Conservation (phyloP, 495 filamentous ascomycete species). For the Schizothecium vesticola region DNA sequence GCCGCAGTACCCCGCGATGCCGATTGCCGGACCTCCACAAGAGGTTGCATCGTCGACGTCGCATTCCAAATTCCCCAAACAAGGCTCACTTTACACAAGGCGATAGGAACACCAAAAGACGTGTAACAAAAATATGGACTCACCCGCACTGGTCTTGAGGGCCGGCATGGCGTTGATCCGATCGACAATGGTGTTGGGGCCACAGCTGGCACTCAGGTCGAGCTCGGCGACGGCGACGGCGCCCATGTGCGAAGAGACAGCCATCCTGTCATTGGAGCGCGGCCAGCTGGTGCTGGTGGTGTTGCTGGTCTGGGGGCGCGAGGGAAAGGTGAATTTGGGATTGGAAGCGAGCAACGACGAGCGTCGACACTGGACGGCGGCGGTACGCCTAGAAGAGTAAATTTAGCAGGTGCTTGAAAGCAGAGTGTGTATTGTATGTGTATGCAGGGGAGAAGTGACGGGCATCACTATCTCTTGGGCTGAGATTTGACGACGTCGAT, state of each 20-base stretch:
- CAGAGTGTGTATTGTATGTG: background rate
- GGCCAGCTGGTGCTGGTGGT: constrained; percentile 1
- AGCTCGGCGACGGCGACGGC: constrained; percentile 41
- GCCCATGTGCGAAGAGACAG: constrained; percentile 27
- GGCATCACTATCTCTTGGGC: constrained; percentile 15
- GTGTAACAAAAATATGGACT: constrained; percentile 23
- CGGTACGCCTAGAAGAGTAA: constrained; percentile 10
- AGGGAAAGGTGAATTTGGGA: background rate
- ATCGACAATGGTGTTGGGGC: constrained; percentile 37
- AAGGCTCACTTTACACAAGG: background rate
- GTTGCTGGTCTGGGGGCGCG: background rate
- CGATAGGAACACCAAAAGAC: constrained; percentile 3
- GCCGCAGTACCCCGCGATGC: background rate
- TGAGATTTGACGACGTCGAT: constrained; percentile 19
- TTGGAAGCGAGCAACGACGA: constrained; percentile 8
- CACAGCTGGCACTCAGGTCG: constrained; percentile 39
- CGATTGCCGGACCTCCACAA: background rate
- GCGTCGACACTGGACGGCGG: constrained; percentile 17
- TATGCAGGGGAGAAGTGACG: background rate
- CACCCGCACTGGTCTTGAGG: constrained; percentile 46
- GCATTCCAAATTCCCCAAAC: background rate
- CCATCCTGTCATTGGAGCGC: constrained; percentile 29
- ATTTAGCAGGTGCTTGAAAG: constrained; percentile 1
- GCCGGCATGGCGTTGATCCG: constrained; percentile 45
- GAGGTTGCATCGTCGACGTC: background rate